These are phyloP conservation scores for Wickerhamiella hasegawae DNA, from an alignment of 805 yeast species.

Conservation along the genomic window DNA sequence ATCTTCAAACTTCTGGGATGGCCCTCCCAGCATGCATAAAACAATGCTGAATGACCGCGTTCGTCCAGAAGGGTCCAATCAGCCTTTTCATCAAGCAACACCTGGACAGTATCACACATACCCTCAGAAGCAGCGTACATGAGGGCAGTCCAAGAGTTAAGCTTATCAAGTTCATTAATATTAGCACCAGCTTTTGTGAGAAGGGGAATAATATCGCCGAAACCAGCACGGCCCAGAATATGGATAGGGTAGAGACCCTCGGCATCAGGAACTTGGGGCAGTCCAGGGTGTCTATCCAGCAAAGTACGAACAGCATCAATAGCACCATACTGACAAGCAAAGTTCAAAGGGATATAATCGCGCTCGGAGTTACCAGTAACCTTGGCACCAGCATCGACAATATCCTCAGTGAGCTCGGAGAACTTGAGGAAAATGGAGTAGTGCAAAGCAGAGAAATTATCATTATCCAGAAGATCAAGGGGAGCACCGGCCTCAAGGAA, in stretches of 20 bases:
- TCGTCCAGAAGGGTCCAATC: constrained; percentile 54
- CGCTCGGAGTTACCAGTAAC: constrained; percentile 25
- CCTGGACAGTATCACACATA: constrained; percentile 50
- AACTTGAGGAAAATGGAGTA: constrained; percentile 61
- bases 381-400: constrained; percentile 32
- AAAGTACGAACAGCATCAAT: constrained; percentile 50
- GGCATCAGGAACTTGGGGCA: constrained; percentile 44
- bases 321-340: constrained; percentile 79
- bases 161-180: constrained; percentile 64
- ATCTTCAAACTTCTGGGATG: constrained; percentile 67
- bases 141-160: constrained; percentile 87
- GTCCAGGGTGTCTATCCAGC: constrained; percentile 27
- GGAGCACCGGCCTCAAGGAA: constrained; percentile 27
- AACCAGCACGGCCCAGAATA: constrained; percentile 76
- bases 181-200: constrained; percentile 40
- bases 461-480: constrained; percentile 24
- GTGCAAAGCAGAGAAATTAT: constrained; percentile 56
- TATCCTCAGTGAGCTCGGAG: constrained; percentile 34
- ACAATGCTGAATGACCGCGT: constrained; percentile 63
- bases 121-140: constrained; percentile 86
- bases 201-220: constrained; percentile 47
- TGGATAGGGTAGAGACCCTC: constrained; percentile 80
- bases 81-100: constrained; percentile 61
- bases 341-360: constrained; percentile 46
- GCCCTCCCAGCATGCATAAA: constrained; percentile 90